Conservation (phyloP, 345 rosid species). For the Cardamine resedifolia region DNA sequence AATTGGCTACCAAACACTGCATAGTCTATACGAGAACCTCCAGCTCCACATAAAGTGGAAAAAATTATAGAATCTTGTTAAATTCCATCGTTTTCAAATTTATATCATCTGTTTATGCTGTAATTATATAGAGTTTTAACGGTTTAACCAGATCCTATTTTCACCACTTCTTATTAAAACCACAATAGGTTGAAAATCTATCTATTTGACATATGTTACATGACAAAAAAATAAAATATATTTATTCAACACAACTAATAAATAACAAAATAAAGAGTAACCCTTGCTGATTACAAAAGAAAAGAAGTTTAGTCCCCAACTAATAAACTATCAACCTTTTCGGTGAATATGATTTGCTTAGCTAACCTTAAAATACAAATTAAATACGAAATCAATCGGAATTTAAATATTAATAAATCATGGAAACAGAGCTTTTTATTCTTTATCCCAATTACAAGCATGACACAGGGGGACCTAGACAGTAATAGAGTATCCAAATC, state of each 20-base stretch:
- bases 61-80: not conserved
- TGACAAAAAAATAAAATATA: not conserved
- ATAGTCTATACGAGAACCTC: too few species aligned
- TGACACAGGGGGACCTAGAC: conserved; percentile 7
- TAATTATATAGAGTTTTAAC: not conserved
- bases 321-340: not conserved
- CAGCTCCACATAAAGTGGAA: too few species aligned
- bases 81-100: not conserved
- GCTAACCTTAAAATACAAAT: not conserved
- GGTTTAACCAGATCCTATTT: not conserved
- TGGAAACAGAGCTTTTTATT: conserved; percentile 10
- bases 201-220: not conserved
- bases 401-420: not conserved
- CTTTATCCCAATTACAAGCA: conserved; percentile 22
- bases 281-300: not conserved
- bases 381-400: not conserved
- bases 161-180: not conserved
- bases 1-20: too few species aligned
- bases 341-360: not conserved
- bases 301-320: not conserved
- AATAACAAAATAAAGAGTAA: too few species aligned
- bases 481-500: conserved; percentile 15
- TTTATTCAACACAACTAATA: not conserved
- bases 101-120: not conserved
- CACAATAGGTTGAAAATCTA: not conserved